Conservation (phyloP, 768 basidiomycete genomes). For the Lentinus brumalis region DNA sequence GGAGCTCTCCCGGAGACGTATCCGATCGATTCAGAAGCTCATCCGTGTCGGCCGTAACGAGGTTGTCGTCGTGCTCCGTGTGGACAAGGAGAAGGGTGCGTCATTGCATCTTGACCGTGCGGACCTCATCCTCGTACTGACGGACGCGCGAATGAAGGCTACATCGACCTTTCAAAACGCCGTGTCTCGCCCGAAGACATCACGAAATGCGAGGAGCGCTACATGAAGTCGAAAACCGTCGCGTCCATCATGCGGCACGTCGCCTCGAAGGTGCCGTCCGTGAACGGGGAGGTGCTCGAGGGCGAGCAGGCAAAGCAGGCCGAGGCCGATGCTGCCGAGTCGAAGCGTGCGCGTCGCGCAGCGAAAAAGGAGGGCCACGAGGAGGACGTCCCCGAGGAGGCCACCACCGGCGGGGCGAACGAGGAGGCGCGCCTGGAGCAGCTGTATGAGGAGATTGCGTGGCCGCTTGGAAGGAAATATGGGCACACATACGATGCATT, state of each 20-base stretch:
- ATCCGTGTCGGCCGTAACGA: constrained; percentile 98
- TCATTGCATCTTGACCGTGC: too few relatives aligned
- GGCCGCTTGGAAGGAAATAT: constrained; percentile 91
- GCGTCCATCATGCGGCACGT: constrained; percentile 92
- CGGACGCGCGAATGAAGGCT: constrained; percentile 57
- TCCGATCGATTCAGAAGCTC: constrained; percentile 95
- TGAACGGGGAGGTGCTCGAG: constrained; percentile 34
- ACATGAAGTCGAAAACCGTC: constrained; percentile 97
- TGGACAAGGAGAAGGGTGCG: constrained; percentile 98
- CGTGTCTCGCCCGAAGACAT: constrained; percentile 98
- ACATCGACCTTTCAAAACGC: constrained; percentile 98
- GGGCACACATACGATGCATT: constrained; percentile 98
- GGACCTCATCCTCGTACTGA: neutral
- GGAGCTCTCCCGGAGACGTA: constrained; percentile 93
- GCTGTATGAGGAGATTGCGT: constrained; percentile 88
- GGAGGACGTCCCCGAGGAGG: constrained; percentile 44
- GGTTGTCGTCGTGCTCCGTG: constrained; percentile 95
- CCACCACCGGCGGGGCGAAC: constrained; percentile 42
- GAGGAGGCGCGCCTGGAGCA: constrained; percentile 83
- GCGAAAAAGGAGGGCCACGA: constrained; percentile 48
- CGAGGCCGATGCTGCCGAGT: constrained; percentile 42
- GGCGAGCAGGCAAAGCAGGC: constrained; percentile 28
- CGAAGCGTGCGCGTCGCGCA: constrained; percentile 48
- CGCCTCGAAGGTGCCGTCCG: constrained; percentile 73
- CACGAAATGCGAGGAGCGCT: constrained; percentile 97